Base-by-base conservation (phyloP, 2,329 filamentous ascomycete species). In the Fusarium lateritium region DNA sequence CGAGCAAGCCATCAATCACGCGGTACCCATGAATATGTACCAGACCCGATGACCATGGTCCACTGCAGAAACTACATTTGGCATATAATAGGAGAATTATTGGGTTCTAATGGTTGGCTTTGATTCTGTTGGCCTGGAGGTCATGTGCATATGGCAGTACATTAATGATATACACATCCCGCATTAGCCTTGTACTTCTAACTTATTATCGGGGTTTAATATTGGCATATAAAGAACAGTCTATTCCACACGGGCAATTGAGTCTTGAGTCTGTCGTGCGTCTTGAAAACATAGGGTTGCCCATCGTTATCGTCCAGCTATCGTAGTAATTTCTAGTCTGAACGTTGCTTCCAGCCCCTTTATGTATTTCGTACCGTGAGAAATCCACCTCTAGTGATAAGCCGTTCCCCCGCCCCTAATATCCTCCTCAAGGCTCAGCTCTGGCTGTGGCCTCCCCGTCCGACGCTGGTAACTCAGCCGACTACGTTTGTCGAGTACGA, bases 1-100 rank as follows among this genome's bases (percentile, higher is more conserved):
- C 28, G 70, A 65, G 11, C 71, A 73, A 50, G 36, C 57, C 19
- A 33, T 55, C 33, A 47, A 65, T 24, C 61, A 58, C 15, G 38
- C 55, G 24, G 42, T 50, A 14, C 42, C 60, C 3, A 52, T 56
- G 22, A 40, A 59, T 21, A 33, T 65, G 13, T 74, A 72, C 52
- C 71, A 62, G 45, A 47, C 22, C 7, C 62, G 62, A 54, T 65
- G 51, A 66, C 15, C 31, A 62, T 26, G 19, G 34, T 39, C 31
- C 17, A 36, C 40, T 45, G 53, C 19, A 49, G 36, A 39, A 49
- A 17, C 45, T 38, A 53, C 34, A n/a, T 38, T 51, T 9, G 22
- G 45, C 13, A 43, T 45, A 36, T 43, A 46, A 34, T 53, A 34
- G 26, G 21, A 40, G 17, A 34, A 21, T n/a, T 22, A n/a, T 28